phyloP scores from a whole-genome alignment of 225 moss, liverwort and hornwort genomes.

The Pleurozium schreberi region DNA sequence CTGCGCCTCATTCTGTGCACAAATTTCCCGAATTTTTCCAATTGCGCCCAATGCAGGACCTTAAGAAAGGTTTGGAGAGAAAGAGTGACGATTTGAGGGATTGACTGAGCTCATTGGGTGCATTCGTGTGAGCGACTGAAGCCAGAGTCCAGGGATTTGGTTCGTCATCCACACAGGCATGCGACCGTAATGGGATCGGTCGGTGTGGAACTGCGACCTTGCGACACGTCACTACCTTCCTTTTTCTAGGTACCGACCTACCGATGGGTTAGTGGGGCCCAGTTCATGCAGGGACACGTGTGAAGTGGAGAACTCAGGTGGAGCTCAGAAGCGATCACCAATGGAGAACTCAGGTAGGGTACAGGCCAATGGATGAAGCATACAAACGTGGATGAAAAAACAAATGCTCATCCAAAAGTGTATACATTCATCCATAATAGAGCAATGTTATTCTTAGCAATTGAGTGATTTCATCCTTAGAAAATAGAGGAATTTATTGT shows the following conservation, averaged over 20 bases:
- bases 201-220: constrained; percentile 9
- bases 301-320: not conserved
- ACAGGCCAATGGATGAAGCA: too few species aligned
- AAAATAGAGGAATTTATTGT: not conserved
- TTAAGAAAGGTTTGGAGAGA: not conserved
- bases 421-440: too few species aligned
- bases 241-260: not conserved
- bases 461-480: not conserved
- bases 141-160: not conserved
- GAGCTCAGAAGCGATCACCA: not conserved
- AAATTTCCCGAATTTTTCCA: not conserved
- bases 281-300: not conserved
- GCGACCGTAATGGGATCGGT: not conserved
- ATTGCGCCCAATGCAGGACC: not conserved
- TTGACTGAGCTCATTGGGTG: not conserved
- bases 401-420: not conserved
- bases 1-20: constrained; percentile 2
- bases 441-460: too few species aligned
- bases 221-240: constrained; percentile 3
- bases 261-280: not conserved
- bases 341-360: not conserved
- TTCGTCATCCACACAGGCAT: constrained; percentile 3
- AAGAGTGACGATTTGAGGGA: not conserved
- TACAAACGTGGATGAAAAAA: not conserved
- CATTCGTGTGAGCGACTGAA: not conserved